Evolutionary conservation across 208 protist genomes (phyloP).

Genomic region (Leishmania tropica): DNA sequence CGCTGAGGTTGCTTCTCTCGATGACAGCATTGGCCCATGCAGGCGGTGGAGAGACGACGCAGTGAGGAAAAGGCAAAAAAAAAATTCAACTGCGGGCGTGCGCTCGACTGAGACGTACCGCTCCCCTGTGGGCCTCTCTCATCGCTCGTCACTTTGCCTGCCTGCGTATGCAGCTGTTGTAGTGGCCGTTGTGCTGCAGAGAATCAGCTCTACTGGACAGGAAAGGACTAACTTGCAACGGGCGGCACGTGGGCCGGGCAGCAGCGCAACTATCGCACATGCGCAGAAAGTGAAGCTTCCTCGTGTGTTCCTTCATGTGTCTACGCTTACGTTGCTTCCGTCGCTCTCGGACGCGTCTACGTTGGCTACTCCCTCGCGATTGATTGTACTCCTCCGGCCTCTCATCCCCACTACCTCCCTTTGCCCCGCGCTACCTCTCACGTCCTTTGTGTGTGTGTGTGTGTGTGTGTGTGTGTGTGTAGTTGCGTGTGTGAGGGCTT

Average conservation of each 20-base stretch:
- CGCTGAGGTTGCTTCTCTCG: slow-evolving; percentile 17
- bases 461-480: not conserved
- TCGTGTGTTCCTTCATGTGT: not conserved
- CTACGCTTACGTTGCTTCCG: not conserved
- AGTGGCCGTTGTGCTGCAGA: not conserved
- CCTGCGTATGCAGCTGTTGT: not conserved
- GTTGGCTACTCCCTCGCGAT: not conserved
- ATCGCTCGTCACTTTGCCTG: not conserved
- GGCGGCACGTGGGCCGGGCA: not conserved
- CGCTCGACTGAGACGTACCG: not conserved
- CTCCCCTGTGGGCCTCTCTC: not conserved
- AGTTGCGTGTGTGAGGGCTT: not conserved
- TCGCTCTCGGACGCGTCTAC: not conserved
- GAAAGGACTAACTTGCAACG: not conserved
- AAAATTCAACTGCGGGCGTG: not conserved
- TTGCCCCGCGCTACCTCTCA: not conserved
- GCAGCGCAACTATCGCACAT: not conserved
- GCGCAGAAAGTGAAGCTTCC: not conserved
- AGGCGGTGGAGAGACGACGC: not conserved
- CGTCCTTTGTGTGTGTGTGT: not conserved
- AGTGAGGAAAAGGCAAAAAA: not conserved
- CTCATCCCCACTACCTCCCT: not conserved
- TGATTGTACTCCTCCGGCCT: not conserved
- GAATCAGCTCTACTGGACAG: not conserved
- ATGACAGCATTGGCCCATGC: slow-evolving; percentile 13